Evolutionary conservation across 805 yeast species (phyloP).

Genomic region (Sugiyamaella boreocaroliniensis): DNA sequence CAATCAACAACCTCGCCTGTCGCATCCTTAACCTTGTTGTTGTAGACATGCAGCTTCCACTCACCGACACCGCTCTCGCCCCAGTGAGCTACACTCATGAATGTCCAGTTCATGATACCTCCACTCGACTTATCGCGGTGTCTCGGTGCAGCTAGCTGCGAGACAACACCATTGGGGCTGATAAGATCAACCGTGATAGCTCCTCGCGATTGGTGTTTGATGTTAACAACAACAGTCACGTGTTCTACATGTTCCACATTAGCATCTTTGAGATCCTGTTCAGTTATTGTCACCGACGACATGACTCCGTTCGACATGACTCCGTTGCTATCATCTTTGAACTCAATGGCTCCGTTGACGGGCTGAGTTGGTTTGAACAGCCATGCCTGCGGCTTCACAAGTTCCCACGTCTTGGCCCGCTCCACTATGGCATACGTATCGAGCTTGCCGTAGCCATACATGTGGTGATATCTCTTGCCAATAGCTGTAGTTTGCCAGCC

Average conservation of each 20-base stretch:
- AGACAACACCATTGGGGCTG: constrained; percentile 70
- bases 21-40: constrained; percentile 24
- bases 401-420: constrained; percentile 66
- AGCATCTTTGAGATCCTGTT: constrained; percentile 43
- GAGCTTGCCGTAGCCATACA: constrained; percentile 85
- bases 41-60: constrained; percentile 65
- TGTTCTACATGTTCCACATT: constrained; percentile 78
- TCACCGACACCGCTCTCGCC: constrained; percentile 75
- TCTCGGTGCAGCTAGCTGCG: constrained; percentile 68
- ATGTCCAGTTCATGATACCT: constrained; percentile 80
- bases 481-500: constrained; percentile 68
- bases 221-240: constrained; percentile 71
- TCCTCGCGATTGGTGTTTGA: constrained; percentile 63
- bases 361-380: constrained; percentile 41
- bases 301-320: constrained; percentile 23
- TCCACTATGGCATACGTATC: constrained; percentile 75
- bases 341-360: constrained; percentile 29
- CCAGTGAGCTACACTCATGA: constrained; percentile 98
- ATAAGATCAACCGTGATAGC: constrained; percentile 53
- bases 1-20: constrained; percentile 47
- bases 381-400: constrained; percentile 92
- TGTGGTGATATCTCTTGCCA: constrained; percentile 68
- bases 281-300: constrained; percentile 32
- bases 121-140: constrained; percentile 44
- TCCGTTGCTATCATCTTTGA: constrained; percentile 4